Conservation (phyloP, 2,329 filamentous ascomycete genomes). For the Paramyrothecium roridum region DNA sequence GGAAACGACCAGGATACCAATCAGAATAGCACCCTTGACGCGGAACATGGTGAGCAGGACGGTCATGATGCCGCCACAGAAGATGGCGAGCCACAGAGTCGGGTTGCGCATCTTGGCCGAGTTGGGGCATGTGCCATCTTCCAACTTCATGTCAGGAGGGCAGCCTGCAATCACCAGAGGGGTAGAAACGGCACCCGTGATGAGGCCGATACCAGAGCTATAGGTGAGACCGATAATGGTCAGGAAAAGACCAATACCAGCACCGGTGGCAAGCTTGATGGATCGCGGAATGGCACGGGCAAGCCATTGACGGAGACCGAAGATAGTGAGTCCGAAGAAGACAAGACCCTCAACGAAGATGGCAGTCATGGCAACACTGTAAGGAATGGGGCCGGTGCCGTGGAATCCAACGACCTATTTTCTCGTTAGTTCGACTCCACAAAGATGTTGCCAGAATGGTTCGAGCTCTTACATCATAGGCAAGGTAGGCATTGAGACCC, state of each 20-base stretch:
- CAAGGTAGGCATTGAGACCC: slow-evolving; percentile 76
- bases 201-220: slow-evolving; percentile 70
- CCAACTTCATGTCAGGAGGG: slow-evolving; percentile 22
- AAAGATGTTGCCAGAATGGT: slow-evolving; percentile 2
- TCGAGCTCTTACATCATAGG: slow-evolving; percentile 47
- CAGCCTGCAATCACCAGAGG: slow-evolving; percentile 73
- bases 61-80: slow-evolving; percentile 73
- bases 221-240: slow-evolving; percentile 70
- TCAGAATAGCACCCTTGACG: slow-evolving; percentile 77
- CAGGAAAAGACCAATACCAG: slow-evolving; percentile 76
- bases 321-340: slow-evolving; percentile 69
- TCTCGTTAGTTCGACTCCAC: background rate
- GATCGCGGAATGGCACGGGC: slow-evolving; percentile 73
- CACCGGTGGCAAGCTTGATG: slow-evolving; percentile 78
- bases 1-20: slow-evolving; percentile 72
- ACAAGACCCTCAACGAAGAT: slow-evolving; percentile 81
- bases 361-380: slow-evolving; percentile 69
- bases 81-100: slow-evolving; percentile 78
- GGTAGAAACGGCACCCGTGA: slow-evolving; percentile 61
- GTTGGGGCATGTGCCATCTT: slow-evolving; percentile 47
- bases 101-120: slow-evolving; percentile 69
- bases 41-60: slow-evolving; percentile 75
- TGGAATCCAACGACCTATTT: slow-evolving; percentile 59
- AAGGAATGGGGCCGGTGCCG: slow-evolving; percentile 68
- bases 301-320: slow-evolving; percentile 82